Evolutionary conservation across 2,329 filamentous ascomycete genomes (phyloP), one percentile per base, ranked within the genome.

Genomic region (Botrytis medusae): DNA sequence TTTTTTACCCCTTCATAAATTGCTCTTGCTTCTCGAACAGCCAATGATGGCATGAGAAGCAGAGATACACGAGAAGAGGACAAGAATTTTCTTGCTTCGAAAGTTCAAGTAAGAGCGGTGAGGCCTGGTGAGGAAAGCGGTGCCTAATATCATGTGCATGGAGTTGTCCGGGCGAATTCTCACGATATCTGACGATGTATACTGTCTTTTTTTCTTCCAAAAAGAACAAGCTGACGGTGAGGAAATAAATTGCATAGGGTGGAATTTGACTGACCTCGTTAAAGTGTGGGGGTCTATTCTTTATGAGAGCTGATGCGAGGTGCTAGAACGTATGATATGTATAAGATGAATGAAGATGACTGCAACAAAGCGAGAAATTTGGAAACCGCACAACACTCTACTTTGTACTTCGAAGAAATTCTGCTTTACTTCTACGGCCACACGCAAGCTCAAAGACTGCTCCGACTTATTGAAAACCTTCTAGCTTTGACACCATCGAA

Each of bases 81-180:
- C 37, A 57, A 44, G n/a, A 69, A 32, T 57, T 29, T 7, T 37
- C 48, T 57, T 42, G 65, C 57, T 57, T 57, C 34, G 32, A 34
- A 32, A 57, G 22, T 40, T 69, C 48, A 32, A 57, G n/a, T 68
- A 57, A n/a, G 65, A 69, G 65, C 65, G 65, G 65, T 69, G 65
- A 69, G 37, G 18, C 48, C 65, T 69, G n/a, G 37, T 57, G 10
- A 42, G 65, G 37, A 57, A 42, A 69, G n/a, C 9, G n/a, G 51
- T 57, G 34, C 51, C 65, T 69, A 69, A 69, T 59, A 59, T 16
- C 48, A 57, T 68, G 48, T 69, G 65, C 48, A 57, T 69, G 7
- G 20, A 57, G 48, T 18, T 69, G 12, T 40, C 65, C 65, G 65
- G 65, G 65, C 57, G 37, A 59, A 57, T 42, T 44, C 65, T 69